Evolutionary conservation across 108 stramenopile genomes (phyloP), one percentile per base, ranked within the genome.

Genomic region (Cyclotella distinguenda): DNA sequence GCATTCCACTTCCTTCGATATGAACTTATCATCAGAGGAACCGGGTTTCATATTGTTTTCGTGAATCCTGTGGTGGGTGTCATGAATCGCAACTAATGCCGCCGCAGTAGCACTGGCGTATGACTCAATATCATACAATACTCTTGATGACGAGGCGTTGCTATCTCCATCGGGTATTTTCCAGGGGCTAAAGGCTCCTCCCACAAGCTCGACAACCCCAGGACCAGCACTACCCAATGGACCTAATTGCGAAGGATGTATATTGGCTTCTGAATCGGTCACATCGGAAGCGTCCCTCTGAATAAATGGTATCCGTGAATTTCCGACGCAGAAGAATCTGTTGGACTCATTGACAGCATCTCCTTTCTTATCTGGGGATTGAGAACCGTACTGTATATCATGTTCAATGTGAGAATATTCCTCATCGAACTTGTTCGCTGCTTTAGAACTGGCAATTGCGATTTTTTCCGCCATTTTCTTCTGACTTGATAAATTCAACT

Each of bases 381-480:
- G 55, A n/a, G 58, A 19, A 28, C 44, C 51, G 16, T 65, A 48
- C 4, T 62, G 43, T 26, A 54, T 26, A 16, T 54, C 38, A 0
- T 42, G 39, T 27, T 62, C 60, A 44, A 31, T 40, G 39, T 62
- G 51, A 4, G 54, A 56, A 34, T 76, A 76, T 55, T 68, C 58
- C 50, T 84, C 70, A 44, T 87, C 86, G 44, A 87, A 82, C 25
- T 76, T 76, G 22, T 73, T 55, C 16, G 84, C 82, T 34, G 89
- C 89, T 6, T 83, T 84, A 12, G 77, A 80, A 50, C 82, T 86
- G 16, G 89, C 89, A 23, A 80, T 70, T 4, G 82, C 86, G 28
- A 90, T 67, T 58, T 81, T 86, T 56, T 90, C 86, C 0, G 84
- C 88, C 70, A 86, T 74, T 53, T 70, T 71, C 15, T 49, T 61